Evolutionary conservation across 768 basidiomycete species (phyloP).

Genomic region (Tylopilus subfusipes): DNA sequence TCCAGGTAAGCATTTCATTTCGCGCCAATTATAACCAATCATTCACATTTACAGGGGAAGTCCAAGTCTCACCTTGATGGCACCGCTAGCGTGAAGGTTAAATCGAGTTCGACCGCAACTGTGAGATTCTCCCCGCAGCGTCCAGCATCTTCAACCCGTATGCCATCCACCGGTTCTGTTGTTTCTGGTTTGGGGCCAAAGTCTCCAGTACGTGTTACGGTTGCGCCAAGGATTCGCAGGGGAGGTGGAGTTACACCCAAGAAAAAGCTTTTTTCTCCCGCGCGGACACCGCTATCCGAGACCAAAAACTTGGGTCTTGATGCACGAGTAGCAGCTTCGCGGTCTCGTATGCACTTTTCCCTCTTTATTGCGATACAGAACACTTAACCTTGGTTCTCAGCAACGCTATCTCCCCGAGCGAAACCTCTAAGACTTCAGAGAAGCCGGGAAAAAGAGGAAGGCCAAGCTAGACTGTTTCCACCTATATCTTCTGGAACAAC

Average conservation of each 20-base stretch:
- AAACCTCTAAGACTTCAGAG: slow-evolving; percentile 15
- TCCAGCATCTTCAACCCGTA: slow-evolving; percentile 8
- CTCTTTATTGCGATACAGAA: not conserved
- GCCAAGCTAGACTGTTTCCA: not conserved
- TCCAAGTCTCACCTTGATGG: slow-evolving; percentile 12
- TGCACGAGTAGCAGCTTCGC: slow-evolving; percentile 8
- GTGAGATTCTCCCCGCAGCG: slow-evolving; percentile 10
- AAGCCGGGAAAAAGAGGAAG: slow-evolving; percentile 9
- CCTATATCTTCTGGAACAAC: slow-evolving; percentile 3
- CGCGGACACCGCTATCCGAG: slow-evolving; percentile 25
- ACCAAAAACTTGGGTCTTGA: slow-evolving; percentile 15
- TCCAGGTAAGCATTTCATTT: slow-evolving; percentile 46
- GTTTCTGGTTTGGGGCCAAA: slow-evolving; percentile 5
- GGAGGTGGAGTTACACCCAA: slow-evolving; percentile 22
- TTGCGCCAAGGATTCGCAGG: slow-evolving; percentile 18
- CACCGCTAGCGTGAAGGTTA: slow-evolving; percentile 3
- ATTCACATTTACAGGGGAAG: slow-evolving; percentile 12
- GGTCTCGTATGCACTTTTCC: slow-evolving; percentile 20
- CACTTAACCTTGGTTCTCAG: slow-evolving; percentile 8
- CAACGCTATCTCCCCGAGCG: slow-evolving; percentile 7
- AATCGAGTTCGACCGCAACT: slow-evolving; percentile 7
- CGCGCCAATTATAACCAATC: not conserved
- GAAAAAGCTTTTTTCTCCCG: slow-evolving; percentile 22
- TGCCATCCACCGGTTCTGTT: slow-evolving; percentile 1
- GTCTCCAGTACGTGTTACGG: slow-evolving; percentile 20